Evolutionary conservation across 306 rosid species (phyloP), one percentile per base, ranked within the genome.

Genomic region (Hippophae tibetana): DNA sequence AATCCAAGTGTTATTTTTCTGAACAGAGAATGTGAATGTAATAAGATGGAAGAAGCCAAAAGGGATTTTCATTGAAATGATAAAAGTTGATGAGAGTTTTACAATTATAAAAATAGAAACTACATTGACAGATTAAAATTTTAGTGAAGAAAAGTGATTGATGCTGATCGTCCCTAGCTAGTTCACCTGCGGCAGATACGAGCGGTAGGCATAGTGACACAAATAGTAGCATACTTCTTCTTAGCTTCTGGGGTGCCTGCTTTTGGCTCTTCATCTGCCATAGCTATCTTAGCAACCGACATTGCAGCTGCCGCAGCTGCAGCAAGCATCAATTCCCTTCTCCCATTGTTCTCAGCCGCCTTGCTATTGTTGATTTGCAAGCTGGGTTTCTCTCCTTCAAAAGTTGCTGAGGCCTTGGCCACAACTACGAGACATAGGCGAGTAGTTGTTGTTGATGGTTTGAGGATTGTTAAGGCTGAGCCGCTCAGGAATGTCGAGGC

Each of bases 181-280:
- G 50, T 8, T 74, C 82, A 80, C 52, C 80, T 75, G 78, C 54
- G 86, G 70, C 90, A 80, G 60, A 81, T 65, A 54, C 84, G 78
- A 43, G 90, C 90, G 54, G 90, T 81, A 10, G 86, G 90, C 82
- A 75, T 78, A 10, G 86, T 75, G 59, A 72, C 86, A 61, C 90
- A 84, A 11, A 84, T 5, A 7, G 68, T 68, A 50, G 64, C 78
- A 60, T 84, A 81, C 82, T 81, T 81, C 72, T 75, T 58, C 81
- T 78, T 82, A 31, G 90, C 86, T 27, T 71, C 78, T 1, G 75
- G 42, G 13, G 79, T 65, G 9, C 90, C 90, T 3, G 8, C 6
- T 66, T 69, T 61, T 2, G 84, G 90, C 81, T 84, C 89, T 6
- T 81, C 86, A 5, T 70, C 79, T 0, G 86, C 90, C 72, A 78